Base-by-base conservation (phyloP, 257 asterid species). In the Petunia secreta region DNA sequence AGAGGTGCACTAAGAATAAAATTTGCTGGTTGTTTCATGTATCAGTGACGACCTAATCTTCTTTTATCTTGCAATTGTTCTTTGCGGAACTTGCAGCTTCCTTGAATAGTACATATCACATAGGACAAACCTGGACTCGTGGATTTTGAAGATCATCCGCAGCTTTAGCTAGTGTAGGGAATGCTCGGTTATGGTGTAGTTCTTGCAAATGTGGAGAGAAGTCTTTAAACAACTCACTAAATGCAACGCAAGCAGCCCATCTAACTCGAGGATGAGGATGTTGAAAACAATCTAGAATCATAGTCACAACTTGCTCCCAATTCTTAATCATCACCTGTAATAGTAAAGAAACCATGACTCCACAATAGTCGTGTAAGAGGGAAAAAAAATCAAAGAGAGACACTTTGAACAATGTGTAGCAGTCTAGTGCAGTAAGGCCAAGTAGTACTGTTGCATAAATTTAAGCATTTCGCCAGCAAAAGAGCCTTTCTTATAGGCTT, bases 161-260 rank as follows among this genome's bases (percentile, higher is more conserved):
- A 25, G 25, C 25, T 25, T 25, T 25, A 25, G 25, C 25, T 25
- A 25, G 25, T 25, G 25, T 25, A 93, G 97, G 98, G 86, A 94
- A 80, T 81, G 90, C 96, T 9, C 78, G 88, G 50, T 89, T 94
- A 84, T 94, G 98, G 84, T 89, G 91, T 84, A 91, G 93, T 73
- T 86, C 89, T 91, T 94, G 98, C 89, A 94, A 85, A 80, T 94
- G 98, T 43, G 98, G 98, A 57, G 98, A 98, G 87, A 94, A 89
- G 82, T 94, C 98, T 64, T 98, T 94, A 60, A 98, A 94, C 14
- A 94, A 85, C 86, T 94, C 98, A 79, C 98, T 98, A 80, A 94
- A 87, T 50, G 98, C 98, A 88, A 93, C 93, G 63, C 93, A 93
- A 59, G 98, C 98, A 13, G 98, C 97, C 98, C 98, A 94, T 71